A percentile compares a stretch with the other conserved stretches of the same genome.
These are phyloP conservation scores for Aspergillus unguis DNA, from an alignment of 2,329 filamentous ascomycete genomes.

Conservation along the genomic window DNA sequence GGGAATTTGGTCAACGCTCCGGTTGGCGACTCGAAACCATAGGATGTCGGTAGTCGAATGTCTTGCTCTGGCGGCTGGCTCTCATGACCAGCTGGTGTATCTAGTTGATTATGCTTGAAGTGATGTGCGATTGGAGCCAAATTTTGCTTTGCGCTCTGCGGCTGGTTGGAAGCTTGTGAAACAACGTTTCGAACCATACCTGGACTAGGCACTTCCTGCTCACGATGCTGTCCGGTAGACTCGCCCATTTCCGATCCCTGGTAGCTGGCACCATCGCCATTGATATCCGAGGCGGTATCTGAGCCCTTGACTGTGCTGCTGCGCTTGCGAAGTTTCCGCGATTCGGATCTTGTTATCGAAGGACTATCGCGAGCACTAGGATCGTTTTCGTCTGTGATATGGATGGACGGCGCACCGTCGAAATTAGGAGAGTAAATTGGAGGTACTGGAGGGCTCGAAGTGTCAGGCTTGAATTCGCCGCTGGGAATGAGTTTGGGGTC, in stretches of 20 bases:
- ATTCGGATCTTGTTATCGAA: conserved; percentile 29
- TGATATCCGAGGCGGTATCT: conserved; percentile 22
- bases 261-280: conserved; percentile 16
- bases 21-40: conserved; percentile 40
- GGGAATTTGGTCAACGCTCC: conserved; percentile 50
- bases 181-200: not conserved
- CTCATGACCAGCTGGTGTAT: conserved; percentile 34
- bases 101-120: conserved; percentile 32
- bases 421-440: conserved; percentile 14
- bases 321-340: conserved; percentile 33
- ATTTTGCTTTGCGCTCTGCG: conserved; percentile 30
- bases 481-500: conserved; percentile 44
- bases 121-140: conserved; percentile 38
- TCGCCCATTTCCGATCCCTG: not conserved
- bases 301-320: conserved; percentile 30
- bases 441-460: conserved; percentile 17
- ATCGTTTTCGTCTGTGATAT: conserved; percentile 65
- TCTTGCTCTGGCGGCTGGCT: conserved; percentile 46
- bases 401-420: conserved; percentile 66
- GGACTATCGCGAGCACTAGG: conserved; percentile 26
- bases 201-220: not conserved
- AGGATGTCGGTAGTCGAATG: conserved; percentile 34
- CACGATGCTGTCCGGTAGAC: not conserved
- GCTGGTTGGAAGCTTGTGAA: conserved; percentile 14
- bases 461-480: conserved; percentile 21